Base-by-base conservation (phyloP, 192 early-diverging fungal species). In the Kappamyces sp. region DNA sequence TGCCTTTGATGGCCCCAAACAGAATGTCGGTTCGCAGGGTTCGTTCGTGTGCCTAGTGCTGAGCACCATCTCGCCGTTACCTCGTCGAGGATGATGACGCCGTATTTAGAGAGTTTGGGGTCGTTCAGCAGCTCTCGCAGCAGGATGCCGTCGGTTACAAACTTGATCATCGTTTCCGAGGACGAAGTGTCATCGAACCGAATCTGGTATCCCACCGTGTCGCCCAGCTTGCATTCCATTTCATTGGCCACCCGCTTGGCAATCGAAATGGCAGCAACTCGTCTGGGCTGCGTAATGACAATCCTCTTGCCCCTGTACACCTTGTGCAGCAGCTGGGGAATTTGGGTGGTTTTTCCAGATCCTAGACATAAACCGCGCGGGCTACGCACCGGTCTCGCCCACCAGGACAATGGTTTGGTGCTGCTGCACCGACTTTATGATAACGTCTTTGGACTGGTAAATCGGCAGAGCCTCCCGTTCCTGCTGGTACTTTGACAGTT, bases 11-110 rank as follows among this genome's bases (percentile, higher is more conserved):
- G 89, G 92, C 91, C 5, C 93, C 96, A 72, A 99, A 91, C 35
- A 99, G 63, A 43, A 99, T 88, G 68, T 99, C 96, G 0, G 96
- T 99, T 22, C 96, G 76, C 63, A 99, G 59, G 0, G 90, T 96
- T n/a, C 96, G 84, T 71, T 99, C 96, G 67, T 99, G 96, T 0
- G 96, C 96, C n/a, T n/a, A n/a, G n/a, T n/a, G n/a, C n/a, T n/a
- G n/a, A n/a, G n/a, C n/a, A n/a, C n/a, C n/a, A n/a, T n/a, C n/a
- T n/a, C n/a, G n/a, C n/a, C n/a, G n/a, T n/a, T n/a, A n/a, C n/a
- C 65, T 99, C 96, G 60, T 99, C 96, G 37, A 99, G 65, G 32
- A 99, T 80, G 60, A 99, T 84, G 5, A 88, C 86, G 34, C 84
- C 83, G 69, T 99, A 99, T 34, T 78, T 64, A 1, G 70, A 59